phyloP scores from a whole-genome alignment of 768 basidiomycete species.

The Sporobolomyces roseus region DNA sequence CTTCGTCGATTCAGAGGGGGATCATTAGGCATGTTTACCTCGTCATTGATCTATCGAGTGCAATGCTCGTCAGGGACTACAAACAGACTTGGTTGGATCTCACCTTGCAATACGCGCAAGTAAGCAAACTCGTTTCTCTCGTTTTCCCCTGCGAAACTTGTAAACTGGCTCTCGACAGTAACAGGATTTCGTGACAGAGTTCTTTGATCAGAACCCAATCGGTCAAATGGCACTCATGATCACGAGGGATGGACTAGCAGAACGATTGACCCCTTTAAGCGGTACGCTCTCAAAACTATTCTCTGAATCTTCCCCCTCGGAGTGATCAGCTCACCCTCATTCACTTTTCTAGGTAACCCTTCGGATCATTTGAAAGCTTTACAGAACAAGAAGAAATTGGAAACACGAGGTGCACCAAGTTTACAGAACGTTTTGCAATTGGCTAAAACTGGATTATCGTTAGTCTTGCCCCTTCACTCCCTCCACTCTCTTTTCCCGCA shows the following conservation, averaged over 20 bases:
- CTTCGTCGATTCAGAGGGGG: slow-evolving; percentile 80
- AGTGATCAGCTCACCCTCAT: no score
- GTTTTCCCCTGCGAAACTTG: neutral
- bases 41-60: slow-evolving; percentile 80
- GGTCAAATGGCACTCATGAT: slow-evolving; percentile 94
- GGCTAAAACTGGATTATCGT: slow-evolving; percentile 92
- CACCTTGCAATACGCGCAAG: slow-evolving; percentile 70
- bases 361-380: slow-evolving; percentile 81
- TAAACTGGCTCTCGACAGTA: neutral
- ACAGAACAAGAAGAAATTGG: slow-evolving; percentile 77
- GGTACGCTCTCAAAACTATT: slow-evolving; percentile 55
- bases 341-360: slow-evolving; percentile 81
- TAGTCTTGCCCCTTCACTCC: slow-evolving; percentile 30
- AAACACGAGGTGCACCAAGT: slow-evolving; percentile 88
- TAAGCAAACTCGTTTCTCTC: neutral
- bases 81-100: slow-evolving; percentile 89
- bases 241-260: slow-evolving; percentile 84
- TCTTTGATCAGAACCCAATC: slow-evolving; percentile 99
- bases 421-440: slow-evolving; percentile 97
- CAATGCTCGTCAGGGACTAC: slow-evolving; percentile 96
- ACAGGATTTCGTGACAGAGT: slow-evolving; percentile 85
- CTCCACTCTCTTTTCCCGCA: no score
- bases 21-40: slow-evolving; percentile 95
- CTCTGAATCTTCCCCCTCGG: no score
- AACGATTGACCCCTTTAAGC: slow-evolving; percentile 85